Evolutionary conservation across 345 rosid species (phyloP).

Genomic region (Arabis alpina): DNA sequence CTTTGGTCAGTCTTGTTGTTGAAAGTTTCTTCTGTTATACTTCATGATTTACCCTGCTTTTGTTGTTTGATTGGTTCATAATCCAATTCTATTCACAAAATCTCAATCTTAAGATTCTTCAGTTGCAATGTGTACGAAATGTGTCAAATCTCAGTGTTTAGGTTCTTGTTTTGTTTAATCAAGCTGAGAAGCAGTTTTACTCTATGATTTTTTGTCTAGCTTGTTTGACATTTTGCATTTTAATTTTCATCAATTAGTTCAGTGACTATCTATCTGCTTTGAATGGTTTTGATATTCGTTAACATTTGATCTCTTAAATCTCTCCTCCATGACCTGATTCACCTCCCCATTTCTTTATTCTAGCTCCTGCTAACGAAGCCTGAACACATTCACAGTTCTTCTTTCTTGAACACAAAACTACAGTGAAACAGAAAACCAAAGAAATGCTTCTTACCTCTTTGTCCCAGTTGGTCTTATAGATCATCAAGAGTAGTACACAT

Average conservation of each 20-base stretch:
- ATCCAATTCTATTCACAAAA: no score
- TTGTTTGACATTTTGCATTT: neutral
- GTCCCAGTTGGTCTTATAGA: constrained; percentile 58
- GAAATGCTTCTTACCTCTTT: constrained; percentile 46
- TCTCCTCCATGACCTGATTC: constrained; percentile 3
- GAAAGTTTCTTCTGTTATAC: no score
- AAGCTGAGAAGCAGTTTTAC: neutral
- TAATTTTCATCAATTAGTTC: no score
- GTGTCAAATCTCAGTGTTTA: no score
- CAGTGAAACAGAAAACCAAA: no score
- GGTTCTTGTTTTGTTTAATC: neutral
- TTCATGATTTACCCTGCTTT: no score
- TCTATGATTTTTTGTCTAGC: no score
- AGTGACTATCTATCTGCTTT: no score
- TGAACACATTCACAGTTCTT: constrained; percentile 26
- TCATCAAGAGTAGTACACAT: constrained; percentile 44
- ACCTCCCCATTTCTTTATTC: constrained; percentile 64
- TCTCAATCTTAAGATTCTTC: no score
- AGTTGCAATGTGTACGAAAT: no score
- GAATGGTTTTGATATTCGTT: neutral
- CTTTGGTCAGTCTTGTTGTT: no score
- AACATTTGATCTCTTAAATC: neutral
- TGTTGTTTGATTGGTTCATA: no score
- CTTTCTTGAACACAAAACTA: neutral
- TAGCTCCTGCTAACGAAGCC: constrained; percentile 63